These are phyloP conservation scores for Fraxinus pennsylvanica DNA, from an alignment of 257 asterid species.

Conservation along the genomic window DNA sequence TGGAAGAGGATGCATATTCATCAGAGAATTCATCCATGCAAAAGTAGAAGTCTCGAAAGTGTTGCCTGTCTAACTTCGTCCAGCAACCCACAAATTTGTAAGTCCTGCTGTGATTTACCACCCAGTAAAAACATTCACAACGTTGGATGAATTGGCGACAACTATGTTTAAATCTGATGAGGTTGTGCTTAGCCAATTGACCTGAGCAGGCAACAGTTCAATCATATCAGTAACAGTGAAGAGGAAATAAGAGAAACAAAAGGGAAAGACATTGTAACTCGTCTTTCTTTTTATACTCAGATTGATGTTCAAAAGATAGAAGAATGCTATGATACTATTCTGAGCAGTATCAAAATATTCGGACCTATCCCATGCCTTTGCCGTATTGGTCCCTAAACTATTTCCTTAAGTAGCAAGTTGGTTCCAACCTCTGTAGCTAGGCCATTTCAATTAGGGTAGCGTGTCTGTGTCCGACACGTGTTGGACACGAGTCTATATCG, in stretches of 20 bases:
- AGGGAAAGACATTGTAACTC: constrained; percentile 22
- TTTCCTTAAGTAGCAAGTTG: no score
- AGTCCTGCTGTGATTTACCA: constrained; percentile 24
- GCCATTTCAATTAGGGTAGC: no score
- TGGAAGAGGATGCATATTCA: no score
- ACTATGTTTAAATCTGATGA: constrained; percentile 73
- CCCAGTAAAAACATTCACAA: constrained; percentile 68
- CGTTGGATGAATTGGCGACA: constrained; percentile 81
- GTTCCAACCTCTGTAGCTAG: no score
- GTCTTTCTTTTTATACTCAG: constrained; percentile 54
- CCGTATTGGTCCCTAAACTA: background rate
- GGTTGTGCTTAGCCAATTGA: constrained; percentile 89
- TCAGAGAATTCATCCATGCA: no score
- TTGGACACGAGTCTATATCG: no score
- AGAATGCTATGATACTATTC: constrained; percentile 32
- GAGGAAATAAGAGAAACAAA: background rate
- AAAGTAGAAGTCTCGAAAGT: no score
- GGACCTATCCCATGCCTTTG: constrained; percentile 84
- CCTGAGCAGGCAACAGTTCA: constrained; percentile 43
- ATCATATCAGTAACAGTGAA: background rate
- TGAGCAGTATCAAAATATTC: constrained; percentile 41
- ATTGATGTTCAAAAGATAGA: constrained; percentile 42
- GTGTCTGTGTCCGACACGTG: no score
- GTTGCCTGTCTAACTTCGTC: no score
- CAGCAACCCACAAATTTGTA: no score